Percentiles rank a stretch among this genome's conserved stretches.
Conservation (phyloP, 345 rosid species). For the Salix koriyanagi region DNA sequence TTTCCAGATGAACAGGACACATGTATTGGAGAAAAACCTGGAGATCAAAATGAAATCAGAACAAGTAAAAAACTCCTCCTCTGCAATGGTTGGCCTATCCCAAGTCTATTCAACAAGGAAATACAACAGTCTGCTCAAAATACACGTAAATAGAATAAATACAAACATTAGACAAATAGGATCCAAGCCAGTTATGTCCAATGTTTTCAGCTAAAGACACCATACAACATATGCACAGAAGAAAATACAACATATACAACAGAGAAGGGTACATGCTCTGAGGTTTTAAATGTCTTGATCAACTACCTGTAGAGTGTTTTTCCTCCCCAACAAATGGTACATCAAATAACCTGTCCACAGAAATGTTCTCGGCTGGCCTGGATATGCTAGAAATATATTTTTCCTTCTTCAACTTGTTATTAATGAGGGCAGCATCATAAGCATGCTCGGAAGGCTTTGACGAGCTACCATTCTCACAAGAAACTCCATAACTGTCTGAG, state of each 20-base stretch:
- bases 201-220: neutral
- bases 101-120: neutral
- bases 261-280: neutral
- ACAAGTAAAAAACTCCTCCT: neutral
- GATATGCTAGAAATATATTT: conserved; percentile 45
- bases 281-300: neutral
- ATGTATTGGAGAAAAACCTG: conserved; percentile 46
- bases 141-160: neutral
- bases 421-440: conserved; percentile 39
- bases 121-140: neutral
- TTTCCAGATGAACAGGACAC: conserved; percentile 33
- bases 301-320: conserved; percentile 62
- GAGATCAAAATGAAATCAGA: conserved; percentile 1
- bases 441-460: conserved; percentile 41
- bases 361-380: conserved; percentile 47
- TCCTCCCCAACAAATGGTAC: conserved; percentile 77
- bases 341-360: conserved; percentile 57
- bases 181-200: neutral
- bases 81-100: neutral
- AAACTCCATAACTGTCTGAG: conserved; percentile 62
- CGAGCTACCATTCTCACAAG: conserved; percentile 48
- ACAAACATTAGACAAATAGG: neutral
- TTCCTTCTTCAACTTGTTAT: conserved; percentile 47
- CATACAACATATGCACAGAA: neutral
- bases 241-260: neutral